Evolutionary conservation across 768 basidiomycete genomes (phyloP).

Genomic region (Macrolepiota dolichaula): DNA sequence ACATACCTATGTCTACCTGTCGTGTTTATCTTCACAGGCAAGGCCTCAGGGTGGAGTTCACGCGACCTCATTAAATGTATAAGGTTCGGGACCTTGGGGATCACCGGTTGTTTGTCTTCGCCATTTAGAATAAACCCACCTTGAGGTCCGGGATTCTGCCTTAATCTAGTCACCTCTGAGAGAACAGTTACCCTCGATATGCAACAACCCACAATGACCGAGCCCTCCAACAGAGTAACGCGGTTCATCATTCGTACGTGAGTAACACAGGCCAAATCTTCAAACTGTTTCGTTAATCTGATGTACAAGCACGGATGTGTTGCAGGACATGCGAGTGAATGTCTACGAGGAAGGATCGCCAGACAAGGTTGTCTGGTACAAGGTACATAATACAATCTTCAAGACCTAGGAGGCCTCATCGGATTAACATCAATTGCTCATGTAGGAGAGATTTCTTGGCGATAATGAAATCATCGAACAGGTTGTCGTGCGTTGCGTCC

Average conservation of each 20-base stretch:
- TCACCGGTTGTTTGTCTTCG: background rate
- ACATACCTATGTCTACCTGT: background rate
- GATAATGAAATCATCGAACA: slow-evolving; percentile 78
- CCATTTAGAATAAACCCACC: background rate
- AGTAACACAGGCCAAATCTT: background rate
- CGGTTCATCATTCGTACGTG: slow-evolving; percentile 7
- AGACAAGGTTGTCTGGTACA: slow-evolving; percentile 67
- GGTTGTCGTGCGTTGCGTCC: slow-evolving; percentile 51
- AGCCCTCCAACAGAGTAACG: background rate
- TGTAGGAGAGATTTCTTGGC: slow-evolving; percentile 68
- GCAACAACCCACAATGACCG: background rate
- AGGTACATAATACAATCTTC: slow-evolving; percentile 37
- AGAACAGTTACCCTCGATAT: too few species aligned
- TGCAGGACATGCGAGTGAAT: slow-evolving; percentile 65
- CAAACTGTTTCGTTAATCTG: slow-evolving; percentile 7
- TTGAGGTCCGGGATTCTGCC: background rate
- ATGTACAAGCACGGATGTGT: slow-evolving; percentile 63
- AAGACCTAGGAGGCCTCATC: background rate
- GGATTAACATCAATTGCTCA: background rate
- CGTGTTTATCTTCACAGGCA: background rate
- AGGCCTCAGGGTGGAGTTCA: too few species aligned
- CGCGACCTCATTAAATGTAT: background rate
- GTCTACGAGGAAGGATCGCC: slow-evolving; percentile 51
- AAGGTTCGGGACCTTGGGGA: background rate
- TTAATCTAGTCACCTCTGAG: too few species aligned